Evolutionary conservation across 495 filamentous ascomycete species (phyloP).

Genomic region (Lasiosphaeria ovina): DNA sequence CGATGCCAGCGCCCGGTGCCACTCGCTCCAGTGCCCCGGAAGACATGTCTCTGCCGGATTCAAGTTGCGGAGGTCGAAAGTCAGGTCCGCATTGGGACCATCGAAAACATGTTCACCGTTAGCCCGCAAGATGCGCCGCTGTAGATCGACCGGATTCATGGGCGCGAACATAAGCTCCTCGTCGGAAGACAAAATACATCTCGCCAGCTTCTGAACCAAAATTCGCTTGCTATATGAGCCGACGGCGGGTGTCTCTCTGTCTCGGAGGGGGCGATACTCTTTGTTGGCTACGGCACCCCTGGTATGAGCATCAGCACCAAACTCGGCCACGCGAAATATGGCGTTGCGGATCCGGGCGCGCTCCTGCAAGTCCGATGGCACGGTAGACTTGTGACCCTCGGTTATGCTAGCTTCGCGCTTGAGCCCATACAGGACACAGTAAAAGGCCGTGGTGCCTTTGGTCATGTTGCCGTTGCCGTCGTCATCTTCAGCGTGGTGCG

Average conservation of each 20-base stretch:
- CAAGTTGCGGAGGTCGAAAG: slow-evolving; percentile 12
- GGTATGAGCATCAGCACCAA: slow-evolving; percentile 52
- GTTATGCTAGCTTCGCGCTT: not conserved
- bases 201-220: not conserved
- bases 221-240: not conserved
- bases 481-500: too few species aligned
- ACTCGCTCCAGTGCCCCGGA: slow-evolving; percentile 13
- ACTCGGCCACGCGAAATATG: slow-evolving; percentile 46
- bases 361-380: slow-evolving; percentile 25
- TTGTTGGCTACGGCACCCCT: slow-evolving; percentile 26
- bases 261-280: slow-evolving; percentile 21
- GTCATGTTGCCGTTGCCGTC: too few species aligned
- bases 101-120: slow-evolving; percentile 11
- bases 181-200: not conserved
- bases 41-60: not conserved
- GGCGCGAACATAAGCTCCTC: slow-evolving; percentile 2
- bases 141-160: not conserved
- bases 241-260: slow-evolving; percentile 5
- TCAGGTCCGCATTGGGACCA: not conserved
- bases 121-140: not conserved
- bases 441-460: too few species aligned
- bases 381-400: not conserved
- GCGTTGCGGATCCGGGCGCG: slow-evolving; percentile 50
- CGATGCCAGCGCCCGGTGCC: slow-evolving; percentile 8
- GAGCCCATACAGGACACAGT: too few species aligned